Base-by-base conservation (phyloP, 2,329 filamentous ascomycete species). In the Fusarium nelsonii region DNA sequence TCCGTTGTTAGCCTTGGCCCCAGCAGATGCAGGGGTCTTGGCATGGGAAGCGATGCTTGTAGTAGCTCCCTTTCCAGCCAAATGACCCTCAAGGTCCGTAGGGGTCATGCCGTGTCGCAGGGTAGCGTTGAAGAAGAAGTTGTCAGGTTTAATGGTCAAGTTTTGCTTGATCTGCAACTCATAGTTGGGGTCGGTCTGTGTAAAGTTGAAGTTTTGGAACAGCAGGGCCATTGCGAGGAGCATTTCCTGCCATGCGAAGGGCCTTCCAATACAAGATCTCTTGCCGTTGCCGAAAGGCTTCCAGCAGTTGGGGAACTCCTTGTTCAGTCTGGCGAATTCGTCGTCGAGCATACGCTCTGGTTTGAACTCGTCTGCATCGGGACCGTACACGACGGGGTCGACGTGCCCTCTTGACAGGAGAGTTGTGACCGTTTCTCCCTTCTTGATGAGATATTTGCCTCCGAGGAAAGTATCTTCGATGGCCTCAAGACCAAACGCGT, bases 231-330 rank as follows among this genome's bases (percentile, higher is more conserved):
- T 81, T 10, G 85, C 84, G 1, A 92, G 79, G 7, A 91, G 75
- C 3, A 86, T 84, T 78, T 94, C 92, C 74, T 94, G 91, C 89
- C 89, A 91, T 2, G 91, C 91, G 75, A 94, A 94, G 0, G 87
- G 84, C 2, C 91, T 82, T 6, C 92, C 92, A 63, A 94, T 93
- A 70, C 91, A 94, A 2, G 82, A 89, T 54, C 92, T 82, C 66
- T 85, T 83, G 2, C 91, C 91, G 60, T 91, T 91, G 2, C 92
- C 92, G 70, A 94, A 94, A 4, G 92, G 90, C 78, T 92, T 91
- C 89, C 88, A 91, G 33, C 84, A 84, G 55, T 87, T 87, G 15
- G 84, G 84, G 32, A 88, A 90, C 8, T 92, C 82, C 28, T 87
- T 86, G 63, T 88, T 85, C 23, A 89, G 76, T 4, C 82, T 83